phyloP scores from a whole-genome alignment of 2,329 filamentous ascomycete genomes.

The Allantophomopsis lycopodina region DNA sequence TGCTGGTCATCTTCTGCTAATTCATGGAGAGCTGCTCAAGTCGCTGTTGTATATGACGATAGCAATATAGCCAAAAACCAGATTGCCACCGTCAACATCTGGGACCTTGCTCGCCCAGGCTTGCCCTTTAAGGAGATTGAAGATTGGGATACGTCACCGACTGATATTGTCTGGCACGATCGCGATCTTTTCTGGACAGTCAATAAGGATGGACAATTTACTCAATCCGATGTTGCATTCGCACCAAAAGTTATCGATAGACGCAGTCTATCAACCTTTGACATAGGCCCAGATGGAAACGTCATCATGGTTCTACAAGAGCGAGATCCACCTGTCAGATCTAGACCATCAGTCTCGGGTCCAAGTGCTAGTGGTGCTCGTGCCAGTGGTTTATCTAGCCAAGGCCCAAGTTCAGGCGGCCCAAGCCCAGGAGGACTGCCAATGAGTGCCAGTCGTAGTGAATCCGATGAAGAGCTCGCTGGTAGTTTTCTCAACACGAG shows the following conservation, averaged over 20 bases:
- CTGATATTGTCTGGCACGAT: constrained; percentile 47
- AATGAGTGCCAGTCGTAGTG: constrained; percentile 43
- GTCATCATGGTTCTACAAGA: constrained; percentile 49
- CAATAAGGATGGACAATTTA: constrained; percentile 46
- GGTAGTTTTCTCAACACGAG: constrained; percentile 42
- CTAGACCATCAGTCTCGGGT: constrained; percentile 18
- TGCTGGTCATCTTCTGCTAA: constrained; percentile 52
- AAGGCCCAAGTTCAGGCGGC: background rate
- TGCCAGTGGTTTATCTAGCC: background rate
- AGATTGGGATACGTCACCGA: constrained; percentile 41
- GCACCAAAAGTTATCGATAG: constrained; percentile 49
- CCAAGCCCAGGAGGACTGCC: constrained; percentile 33
- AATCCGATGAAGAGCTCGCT: constrained; percentile 51
- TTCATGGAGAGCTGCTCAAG: constrained; percentile 43
- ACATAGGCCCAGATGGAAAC: constrained; percentile 45
- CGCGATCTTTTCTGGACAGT: constrained; percentile 54
- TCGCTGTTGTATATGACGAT: constrained; percentile 49
- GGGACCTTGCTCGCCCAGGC: constrained; percentile 54
- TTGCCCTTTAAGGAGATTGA: constrained; percentile 55
- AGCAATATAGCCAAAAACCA: constrained; percentile 37
- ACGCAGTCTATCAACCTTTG: constrained; percentile 44
- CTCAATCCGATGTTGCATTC: constrained; percentile 51
- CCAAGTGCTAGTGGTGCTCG: background rate
- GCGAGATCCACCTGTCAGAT: constrained; percentile 30
- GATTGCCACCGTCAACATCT: constrained; percentile 46